These are phyloP conservation scores for Cyberlindnera mississippiensis DNA, from an alignment of 805 yeast genomes.

Conservation along the genomic window DNA sequence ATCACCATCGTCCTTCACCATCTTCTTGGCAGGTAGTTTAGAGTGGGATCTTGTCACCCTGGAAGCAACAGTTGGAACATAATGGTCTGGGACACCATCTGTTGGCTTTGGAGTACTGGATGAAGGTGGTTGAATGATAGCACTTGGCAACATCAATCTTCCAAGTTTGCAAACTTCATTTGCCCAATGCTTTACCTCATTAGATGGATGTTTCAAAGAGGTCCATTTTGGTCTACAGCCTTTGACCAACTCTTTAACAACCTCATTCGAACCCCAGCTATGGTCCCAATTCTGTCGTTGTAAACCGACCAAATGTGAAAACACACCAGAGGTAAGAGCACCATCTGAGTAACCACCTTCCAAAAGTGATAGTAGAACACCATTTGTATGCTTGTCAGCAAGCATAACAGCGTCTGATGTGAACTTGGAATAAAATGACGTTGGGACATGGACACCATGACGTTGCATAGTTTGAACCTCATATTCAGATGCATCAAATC, in stretches of 20 bases:
- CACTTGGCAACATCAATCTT: constrained; percentile 54
- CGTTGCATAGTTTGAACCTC: constrained; percentile 84
- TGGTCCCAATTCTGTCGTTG: constrained; percentile 54
- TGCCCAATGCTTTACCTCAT: constrained; percentile 56
- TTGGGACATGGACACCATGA: constrained; percentile 78
- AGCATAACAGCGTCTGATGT: constrained; percentile 68
- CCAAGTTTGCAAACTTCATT: constrained; percentile 61
- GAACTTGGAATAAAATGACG: constrained; percentile 68
- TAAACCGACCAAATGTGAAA: constrained; percentile 72
- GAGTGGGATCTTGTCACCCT: constrained; percentile 20
- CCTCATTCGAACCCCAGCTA: constrained; percentile 60
- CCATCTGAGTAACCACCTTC: constrained; percentile 89
- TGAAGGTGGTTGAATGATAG: constrained; percentile 16
- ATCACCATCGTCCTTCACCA: constrained; percentile 16
- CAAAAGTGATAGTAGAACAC: constrained; percentile 61
- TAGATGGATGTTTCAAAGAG: constrained; percentile 49
- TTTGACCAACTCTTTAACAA: constrained; percentile 59
- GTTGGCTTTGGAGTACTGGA: constrained; percentile 2
- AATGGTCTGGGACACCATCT: constrained; percentile 4
- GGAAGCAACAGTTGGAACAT: constrained; percentile 5
- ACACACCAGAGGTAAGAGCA: constrained; percentile 74
- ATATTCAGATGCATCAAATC: constrained; percentile 83
- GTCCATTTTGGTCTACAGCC: constrained; percentile 70
- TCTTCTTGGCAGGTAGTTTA: constrained; percentile 13
- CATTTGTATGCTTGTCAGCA: constrained; percentile 57